phyloP scores from a whole-genome alignment of 768 basidiomycete genomes.

The Rubroboletus pulcherrimus region DNA sequence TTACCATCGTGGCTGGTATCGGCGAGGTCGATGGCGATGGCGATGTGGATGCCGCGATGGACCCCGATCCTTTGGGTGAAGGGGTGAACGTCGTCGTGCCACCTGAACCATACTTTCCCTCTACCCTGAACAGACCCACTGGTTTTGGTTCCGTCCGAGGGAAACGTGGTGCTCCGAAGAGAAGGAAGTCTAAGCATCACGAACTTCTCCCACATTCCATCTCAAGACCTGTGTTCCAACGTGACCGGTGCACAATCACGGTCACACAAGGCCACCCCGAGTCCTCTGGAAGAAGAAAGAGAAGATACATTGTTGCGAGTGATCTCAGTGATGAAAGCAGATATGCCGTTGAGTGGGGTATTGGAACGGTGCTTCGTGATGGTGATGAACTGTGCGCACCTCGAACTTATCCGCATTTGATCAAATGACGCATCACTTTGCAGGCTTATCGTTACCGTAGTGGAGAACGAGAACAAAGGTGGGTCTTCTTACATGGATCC shows the following conservation, averaged over 20 bases:
- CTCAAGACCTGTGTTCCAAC: conserved; percentile 78
- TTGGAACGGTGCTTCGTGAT: conserved; percentile 91
- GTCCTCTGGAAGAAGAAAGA: conserved; percentile 52
- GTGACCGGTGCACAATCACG: conserved; percentile 89
- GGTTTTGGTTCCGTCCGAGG: conserved; percentile 34
- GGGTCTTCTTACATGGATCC: conserved; percentile 18
- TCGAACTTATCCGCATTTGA: background rate
- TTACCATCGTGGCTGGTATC: conserved; percentile 29
- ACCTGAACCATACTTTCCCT: conserved; percentile 78
- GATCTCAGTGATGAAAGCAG: conserved; percentile 92
- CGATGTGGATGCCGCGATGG: conserved; percentile 53
- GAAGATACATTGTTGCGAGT: conserved; percentile 83
- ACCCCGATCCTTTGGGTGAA: conserved; percentile 85
- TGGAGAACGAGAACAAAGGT: conserved; percentile 92
- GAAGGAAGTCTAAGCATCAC: conserved; percentile 58
- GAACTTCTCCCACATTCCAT: conserved; percentile 66
- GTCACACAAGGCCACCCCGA: conserved; percentile 83
- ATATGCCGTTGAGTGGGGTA: conserved; percentile 97
- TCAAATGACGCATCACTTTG: background rate
- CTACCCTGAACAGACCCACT: conserved; percentile 59
- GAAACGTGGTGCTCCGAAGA: conserved; percentile 39
- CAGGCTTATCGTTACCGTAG: conserved; percentile 81
- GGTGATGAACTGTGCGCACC: conserved; percentile 77
- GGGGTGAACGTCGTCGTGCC: conserved; percentile 88
- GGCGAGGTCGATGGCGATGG: conserved; percentile 37